Base-by-base conservation (phyloP, 305 asterid species). In the Stenogyne calaminthoides region DNA sequence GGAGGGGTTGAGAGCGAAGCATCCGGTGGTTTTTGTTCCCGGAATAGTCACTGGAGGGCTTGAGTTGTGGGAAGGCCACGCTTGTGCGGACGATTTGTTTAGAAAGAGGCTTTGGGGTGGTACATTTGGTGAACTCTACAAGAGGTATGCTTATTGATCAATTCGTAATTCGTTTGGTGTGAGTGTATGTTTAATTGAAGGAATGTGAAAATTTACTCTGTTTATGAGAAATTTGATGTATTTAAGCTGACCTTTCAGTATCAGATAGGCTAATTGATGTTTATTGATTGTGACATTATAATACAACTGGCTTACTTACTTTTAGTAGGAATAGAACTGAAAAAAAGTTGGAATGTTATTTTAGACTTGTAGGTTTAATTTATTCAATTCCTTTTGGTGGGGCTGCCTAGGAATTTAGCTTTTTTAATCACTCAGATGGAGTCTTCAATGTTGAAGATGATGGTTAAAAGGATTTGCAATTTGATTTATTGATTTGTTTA, bases 21-120 rank as follows among this genome's bases (percentile, higher is more conserved):
- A 93, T 83, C 98, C 97, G 1, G 98, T 93, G 80, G 88, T 93
- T 27, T 89, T 93, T 22, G 92, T 93, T 40, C 98, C 98, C 3
- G 98, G 98, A 62, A 93, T 88, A 15, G 98, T 91, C 51, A 93
- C 98, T 3, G 97, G 98, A 6, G 98, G 98, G 71, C 91, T 93
- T 39, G 98, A 93, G 85, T 58, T 93, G 80, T 91, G 98, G 97
- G 92, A 91, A 72, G 97, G 98, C 6, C 96, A 89, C 77, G 77
- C 90, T 47, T 93, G 98, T 80, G 95, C 97, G 37, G 98, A 93
- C 76, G 98, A 95, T 3, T 76, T 93, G 86, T 93, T 93, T 62
- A 78, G 97, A 54, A 89, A 88, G 86, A 87, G 93, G 88, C 91
- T 91, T 5, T 91, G 98, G 98, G 98, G 98, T 55, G 98, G 98